phyloP scores from a whole-genome alignment of 164 flowering plant genomes.

The Taxillus chinensis region DNA sequence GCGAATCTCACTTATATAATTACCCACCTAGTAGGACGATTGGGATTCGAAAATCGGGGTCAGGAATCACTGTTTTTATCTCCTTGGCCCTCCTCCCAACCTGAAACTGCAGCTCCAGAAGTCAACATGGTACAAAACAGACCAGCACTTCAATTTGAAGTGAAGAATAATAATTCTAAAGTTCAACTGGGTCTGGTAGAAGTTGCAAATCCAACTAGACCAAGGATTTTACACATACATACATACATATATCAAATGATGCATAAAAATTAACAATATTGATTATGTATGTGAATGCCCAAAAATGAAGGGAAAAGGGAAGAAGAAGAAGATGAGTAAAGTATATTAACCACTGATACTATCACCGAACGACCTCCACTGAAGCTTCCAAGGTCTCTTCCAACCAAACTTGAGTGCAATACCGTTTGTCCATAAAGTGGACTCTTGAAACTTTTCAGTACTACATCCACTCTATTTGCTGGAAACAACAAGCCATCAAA shows the following conservation, averaged over 20 bases:
- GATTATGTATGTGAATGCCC: too few species aligned
- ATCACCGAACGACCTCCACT: constrained; percentile 15
- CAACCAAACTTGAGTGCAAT: constrained; percentile 8
- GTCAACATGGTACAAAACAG: background rate
- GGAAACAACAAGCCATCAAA: constrained; percentile 6
- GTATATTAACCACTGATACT: constrained; percentile 40
- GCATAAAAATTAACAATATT: too few species aligned
- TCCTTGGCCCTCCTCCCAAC: constrained; percentile 39
- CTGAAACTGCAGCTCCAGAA: constrained; percentile 15
- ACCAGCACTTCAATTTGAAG: background rate
- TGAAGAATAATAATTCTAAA: background rate
- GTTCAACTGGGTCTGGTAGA: background rate
- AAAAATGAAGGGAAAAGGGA: too few species aligned
- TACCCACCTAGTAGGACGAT: constrained; percentile 61
- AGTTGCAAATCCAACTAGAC: background rate
- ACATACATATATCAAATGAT: too few species aligned
- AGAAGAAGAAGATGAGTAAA: constrained; percentile 5
- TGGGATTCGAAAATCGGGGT: constrained; percentile 81
- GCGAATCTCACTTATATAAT: too few species aligned
- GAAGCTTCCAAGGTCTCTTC: constrained; percentile 13
- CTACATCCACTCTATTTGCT: constrained; percentile 32
- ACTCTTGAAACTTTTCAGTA: constrained; percentile 17
- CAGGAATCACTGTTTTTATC: constrained; percentile 67
- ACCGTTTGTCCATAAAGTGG: constrained; percentile 22
- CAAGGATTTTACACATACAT: background rate